Evolutionary conservation across 2,329 filamentous ascomycete genomes (phyloP), one percentile per base, ranked within the genome.

Genomic region (Trichoderma koningii): DNA sequence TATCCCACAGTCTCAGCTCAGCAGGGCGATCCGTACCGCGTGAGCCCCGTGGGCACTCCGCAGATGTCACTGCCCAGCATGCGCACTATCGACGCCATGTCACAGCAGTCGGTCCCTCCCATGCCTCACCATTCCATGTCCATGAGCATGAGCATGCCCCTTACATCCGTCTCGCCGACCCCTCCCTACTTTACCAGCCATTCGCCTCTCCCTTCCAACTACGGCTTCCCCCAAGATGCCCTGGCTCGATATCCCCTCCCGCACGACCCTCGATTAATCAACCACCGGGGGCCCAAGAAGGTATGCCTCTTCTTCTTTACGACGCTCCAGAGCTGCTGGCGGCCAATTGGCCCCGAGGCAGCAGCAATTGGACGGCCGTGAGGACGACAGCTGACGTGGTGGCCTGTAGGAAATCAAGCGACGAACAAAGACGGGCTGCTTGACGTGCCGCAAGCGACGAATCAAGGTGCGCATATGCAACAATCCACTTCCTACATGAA

Each of bases 391-490:
- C 55, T 70, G 63, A 69, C 44, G 41, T n/a, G 14, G 56, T 51
- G 34, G 34, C 60, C n/a, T 63, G 28, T 73, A 87, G 85, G 85
- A 87, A 73, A 87, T 87, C 71, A 87, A 87, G 74, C 81, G 85
- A 67, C 82, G 85, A 70, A 87, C 85, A 53, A 87, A 87, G 74
- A 87, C 85, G 1, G 85, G 85, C n/a, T 87, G 85, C 69, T 75
- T 87, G 73, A 87, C 85, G 51, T 87, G 85, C 75, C 83, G 85
- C 64, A 86, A 86, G 72, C 81, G 85, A 70, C 79, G 85, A 70
- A 87, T 87, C 73, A 87, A 87, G 84, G 85, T 87, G 76, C 73
- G 83, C 60, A 51, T 21, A 53, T 63, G 26, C 34, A 41, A 41
- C 45, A 17, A 38, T 38, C 41, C 50, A 44, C 56, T 38, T 14